Conservation (phyloP, 2,329 filamentous ascomycete genomes). For the Neonectria coccinea region DNA sequence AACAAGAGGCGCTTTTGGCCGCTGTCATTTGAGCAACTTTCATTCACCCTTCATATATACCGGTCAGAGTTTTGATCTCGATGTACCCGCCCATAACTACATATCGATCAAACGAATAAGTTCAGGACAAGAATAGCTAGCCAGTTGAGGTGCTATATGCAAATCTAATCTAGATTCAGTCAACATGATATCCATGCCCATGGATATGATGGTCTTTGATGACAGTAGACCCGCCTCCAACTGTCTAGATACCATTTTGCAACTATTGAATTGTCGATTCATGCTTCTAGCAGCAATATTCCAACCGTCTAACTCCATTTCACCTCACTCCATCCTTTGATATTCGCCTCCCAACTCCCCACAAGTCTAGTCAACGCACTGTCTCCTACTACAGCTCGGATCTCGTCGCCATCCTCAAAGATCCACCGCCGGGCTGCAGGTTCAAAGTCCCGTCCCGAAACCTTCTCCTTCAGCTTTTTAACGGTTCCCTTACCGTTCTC, state of each 20-base stretch:
- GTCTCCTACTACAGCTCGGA: conserved; percentile 44
- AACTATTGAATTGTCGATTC: background rate
- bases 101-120: too few species aligned
- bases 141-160: too few species aligned
- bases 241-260: background rate
- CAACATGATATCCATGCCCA: too few species aligned
- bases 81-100: too few species aligned
- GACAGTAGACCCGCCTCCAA: background rate
- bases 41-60: too few species aligned
- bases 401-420: conserved; percentile 41
- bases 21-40: too few species aligned
- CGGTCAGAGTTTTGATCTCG: too few species aligned
- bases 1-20: too few species aligned
- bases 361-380: conserved; percentile 44
- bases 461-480: conserved; percentile 46
- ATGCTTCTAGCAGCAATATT: background rate
- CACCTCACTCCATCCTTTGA: conserved; percentile 51
- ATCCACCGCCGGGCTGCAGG: conserved; percentile 45
- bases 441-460: conserved; percentile 45
- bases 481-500: conserved; percentile 50
- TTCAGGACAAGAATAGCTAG: too few species aligned
- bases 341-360: conserved; percentile 51
- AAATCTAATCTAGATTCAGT: too few species aligned
- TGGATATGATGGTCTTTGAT: background rate
- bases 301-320: conserved; percentile 46